Percentiles rank a stretch among this genome's conserved stretches.
Evolutionary conservation across 2,329 filamentous ascomycete species (phyloP).

Genomic region (Fusarium nisikadoi): DNA sequence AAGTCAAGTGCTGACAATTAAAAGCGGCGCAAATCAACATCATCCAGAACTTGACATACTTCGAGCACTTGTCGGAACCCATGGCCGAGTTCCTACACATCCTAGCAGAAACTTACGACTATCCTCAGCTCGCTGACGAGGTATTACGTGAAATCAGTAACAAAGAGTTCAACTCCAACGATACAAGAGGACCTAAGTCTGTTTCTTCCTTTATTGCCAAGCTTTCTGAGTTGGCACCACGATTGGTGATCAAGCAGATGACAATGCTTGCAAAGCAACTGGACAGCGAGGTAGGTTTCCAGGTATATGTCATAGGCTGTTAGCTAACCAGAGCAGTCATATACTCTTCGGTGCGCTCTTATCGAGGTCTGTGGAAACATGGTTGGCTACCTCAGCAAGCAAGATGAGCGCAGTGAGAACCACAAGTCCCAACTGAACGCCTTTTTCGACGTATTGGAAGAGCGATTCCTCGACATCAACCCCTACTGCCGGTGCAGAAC

Average conservation of each 20-base stretch:
- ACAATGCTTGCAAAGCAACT: slow-evolving; percentile 93
- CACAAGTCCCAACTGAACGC: slow-evolving; percentile 95
- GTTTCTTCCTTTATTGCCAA: slow-evolving; percentile 94
- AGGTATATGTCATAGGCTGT: accelerated
- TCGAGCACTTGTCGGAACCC: slow-evolving; percentile 97
- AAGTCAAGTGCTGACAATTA: slow-evolving; percentile 42
- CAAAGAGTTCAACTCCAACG: slow-evolving; percentile 98
- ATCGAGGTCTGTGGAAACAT: slow-evolving; percentile 98
- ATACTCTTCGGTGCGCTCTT: slow-evolving; percentile 90
- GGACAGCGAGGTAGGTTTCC: slow-evolving; percentile 81
- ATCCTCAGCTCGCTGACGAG: slow-evolving; percentile 93
- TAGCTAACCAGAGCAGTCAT: slow-evolving; percentile 68
- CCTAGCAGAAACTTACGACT: slow-evolving; percentile 95
- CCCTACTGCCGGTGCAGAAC: slow-evolving; percentile 93
- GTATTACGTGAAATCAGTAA: slow-evolving; percentile 93
- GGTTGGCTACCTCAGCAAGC: slow-evolving; percentile 87
- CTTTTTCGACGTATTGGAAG: slow-evolving; percentile 96
- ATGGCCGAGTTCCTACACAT: slow-evolving; percentile 99
- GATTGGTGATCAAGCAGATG: slow-evolving; percentile 97
- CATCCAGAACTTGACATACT: slow-evolving; percentile 97
- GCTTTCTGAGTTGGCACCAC: slow-evolving; percentile 89
- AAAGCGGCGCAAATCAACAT: slow-evolving; percentile 95
- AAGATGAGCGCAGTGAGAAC: slow-evolving; percentile 91
- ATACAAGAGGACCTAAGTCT: slow-evolving; percentile 94
- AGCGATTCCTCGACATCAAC: slow-evolving; percentile 95